Evolutionary conservation across 768 basidiomycete species (phyloP), one percentile per base, ranked within the genome.

Genomic region (Clitopilus passeckerianus): DNA sequence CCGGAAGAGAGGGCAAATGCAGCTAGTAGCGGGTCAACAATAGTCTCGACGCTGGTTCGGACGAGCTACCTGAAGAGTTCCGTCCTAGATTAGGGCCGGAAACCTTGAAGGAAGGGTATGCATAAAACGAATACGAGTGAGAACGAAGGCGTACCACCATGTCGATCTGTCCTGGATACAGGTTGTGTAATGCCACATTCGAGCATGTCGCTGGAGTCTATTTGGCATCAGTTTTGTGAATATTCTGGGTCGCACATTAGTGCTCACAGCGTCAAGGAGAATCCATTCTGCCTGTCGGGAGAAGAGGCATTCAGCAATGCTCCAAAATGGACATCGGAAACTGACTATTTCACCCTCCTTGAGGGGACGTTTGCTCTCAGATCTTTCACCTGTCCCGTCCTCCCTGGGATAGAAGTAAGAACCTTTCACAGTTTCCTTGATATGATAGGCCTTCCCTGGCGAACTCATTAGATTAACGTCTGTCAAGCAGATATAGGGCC

Each of bases 141-240:
- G 27, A 30, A 30, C 67, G 61, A 30, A 46, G 18, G 75, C 83
- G 34, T 65, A 91, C 90, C 59, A 98, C 85, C n/a, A 98, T 83
- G 71, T 98, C 94, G 33, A 98, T 91, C 67, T 91, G 74, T 34
- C 82, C 88, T 1, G 86, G 87, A 70, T 87, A 95, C 8, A 98
- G 66, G 66, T 98, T 98, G 71, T 96, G 91, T 43, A 98, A 75
- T 1, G 85, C 93, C 60, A 98, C 86, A 66, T 96, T 97, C 1
- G 91, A 80, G 69, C 95, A 97, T 12, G 95, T 91, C 3, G 95
- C 93, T 4, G 95, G 92, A 9, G 93, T 94, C 90, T n/a, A n/a
- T 91, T 59, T 61, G 18, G n/a, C 54, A 3, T 34, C 7, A 41
- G 50, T 35, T 24, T 59, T 53, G 61, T 56, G 56, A 54, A 50